A percentile compares a stretch with the other conserved stretches of the same genome.
Conservation (phyloP, 768 basidiomycete species). For the Symmetrospora coprosmae region DNA sequence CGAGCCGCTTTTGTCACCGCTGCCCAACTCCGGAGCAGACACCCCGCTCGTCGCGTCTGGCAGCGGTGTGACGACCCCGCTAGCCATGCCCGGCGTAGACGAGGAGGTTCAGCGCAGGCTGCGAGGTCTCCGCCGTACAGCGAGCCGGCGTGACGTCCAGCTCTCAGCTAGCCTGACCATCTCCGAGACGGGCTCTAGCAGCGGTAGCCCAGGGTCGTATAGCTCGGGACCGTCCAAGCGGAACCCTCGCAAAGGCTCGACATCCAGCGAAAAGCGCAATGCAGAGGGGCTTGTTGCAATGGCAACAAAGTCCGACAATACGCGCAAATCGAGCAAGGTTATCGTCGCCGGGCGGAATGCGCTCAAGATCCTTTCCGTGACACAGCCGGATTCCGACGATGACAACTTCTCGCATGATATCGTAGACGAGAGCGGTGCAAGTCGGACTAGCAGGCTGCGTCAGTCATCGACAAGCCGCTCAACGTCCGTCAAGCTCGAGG, state of each 20-base stretch:
- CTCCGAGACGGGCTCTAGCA: neutral
- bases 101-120: neutral
- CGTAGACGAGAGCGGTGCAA: neutral
- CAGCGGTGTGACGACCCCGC: neutral
- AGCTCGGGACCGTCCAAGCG: neutral
- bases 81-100: neutral
- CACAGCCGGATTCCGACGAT: neutral
- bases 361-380: conserved; percentile 3
- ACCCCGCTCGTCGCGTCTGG: neutral
- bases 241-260: neutral
- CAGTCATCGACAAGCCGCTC: neutral
- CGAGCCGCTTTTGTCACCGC: conserved; percentile 1
- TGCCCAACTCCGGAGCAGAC: too few relatives aligned
- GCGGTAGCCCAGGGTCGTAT: neutral
- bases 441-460: neutral
- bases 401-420: neutral
- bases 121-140: neutral
- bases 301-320: neutral
- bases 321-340: neutral
- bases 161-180: neutral
- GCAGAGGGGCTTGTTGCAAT: conserved; percentile 12
- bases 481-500: neutral
- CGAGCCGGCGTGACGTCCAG: neutral
- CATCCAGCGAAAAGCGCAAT: neutral
- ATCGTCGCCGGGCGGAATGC: conserved; percentile 6